Percentiles rank a stretch among this genome's conserved stretches.
Conservation (phyloP, 345 rosid genomes). For the Pseudoturritis turrita region DNA sequence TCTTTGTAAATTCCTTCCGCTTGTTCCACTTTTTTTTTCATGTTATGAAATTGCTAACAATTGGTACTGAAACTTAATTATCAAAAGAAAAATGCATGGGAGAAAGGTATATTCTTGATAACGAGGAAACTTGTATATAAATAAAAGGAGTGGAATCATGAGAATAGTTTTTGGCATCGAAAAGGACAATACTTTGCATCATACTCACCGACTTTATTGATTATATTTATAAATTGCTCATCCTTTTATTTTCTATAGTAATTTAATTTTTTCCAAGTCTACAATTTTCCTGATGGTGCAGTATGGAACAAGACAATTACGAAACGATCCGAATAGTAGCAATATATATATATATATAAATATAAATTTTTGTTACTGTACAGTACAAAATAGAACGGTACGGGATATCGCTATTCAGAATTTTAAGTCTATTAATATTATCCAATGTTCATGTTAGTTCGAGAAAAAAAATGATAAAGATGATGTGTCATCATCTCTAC, state of each 20-base stretch:
- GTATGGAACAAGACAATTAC: no score
- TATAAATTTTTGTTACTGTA: no score
- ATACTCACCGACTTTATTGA: conserved; percentile 32
- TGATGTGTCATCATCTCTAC: conserved; percentile 11
- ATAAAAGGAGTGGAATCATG: conserved; percentile 14
- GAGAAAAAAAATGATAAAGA: conserved; percentile 13
- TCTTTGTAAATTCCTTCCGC: neutral
- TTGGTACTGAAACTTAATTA: neutral
- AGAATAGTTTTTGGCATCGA: conserved; percentile 20
- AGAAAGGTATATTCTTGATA: conserved; percentile 20
- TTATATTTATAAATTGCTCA: neutral
- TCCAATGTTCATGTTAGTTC: conserved; percentile 11
- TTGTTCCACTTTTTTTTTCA: neutral
- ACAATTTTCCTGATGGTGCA: no score
- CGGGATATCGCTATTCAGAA: no score
- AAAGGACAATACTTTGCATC: conserved; percentile 35
- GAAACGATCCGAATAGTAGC: no score
- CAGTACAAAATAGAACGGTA: no score
- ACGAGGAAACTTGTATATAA: conserved; percentile 9
- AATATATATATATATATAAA: no score
- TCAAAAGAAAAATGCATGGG: no score
- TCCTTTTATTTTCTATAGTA: neutral
- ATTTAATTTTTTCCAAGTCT: neutral
- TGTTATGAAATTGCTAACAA: neutral
- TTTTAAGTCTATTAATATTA: no score